These are phyloP conservation scores for Pseudevernia furfuracea DNA, from an alignment of 495 filamentous ascomycete genomes.

Conservation along the genomic window DNA sequence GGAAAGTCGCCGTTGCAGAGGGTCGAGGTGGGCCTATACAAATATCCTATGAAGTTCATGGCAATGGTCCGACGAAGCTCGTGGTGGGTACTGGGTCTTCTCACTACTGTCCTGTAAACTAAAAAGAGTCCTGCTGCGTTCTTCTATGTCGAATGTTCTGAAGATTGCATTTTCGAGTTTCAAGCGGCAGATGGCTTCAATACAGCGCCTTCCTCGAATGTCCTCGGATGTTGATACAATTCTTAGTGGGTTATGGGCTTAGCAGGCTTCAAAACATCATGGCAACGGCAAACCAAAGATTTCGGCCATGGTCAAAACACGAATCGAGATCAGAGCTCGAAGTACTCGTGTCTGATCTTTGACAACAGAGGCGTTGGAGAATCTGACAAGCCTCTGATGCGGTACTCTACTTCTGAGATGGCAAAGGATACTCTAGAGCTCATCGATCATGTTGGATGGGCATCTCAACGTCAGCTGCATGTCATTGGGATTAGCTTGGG, in stretches of 20 bases:
- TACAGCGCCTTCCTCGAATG: not conserved
- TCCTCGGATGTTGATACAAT: conserved; percentile 9
- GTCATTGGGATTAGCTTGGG: conserved; percentile 70
- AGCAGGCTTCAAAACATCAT: conserved; percentile 42
- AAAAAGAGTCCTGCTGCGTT: not conserved
- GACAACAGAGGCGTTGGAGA: conserved; percentile 69
- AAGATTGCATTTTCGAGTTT: not conserved
- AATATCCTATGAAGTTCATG: conserved; percentile 72
- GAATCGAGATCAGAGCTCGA: conserved; percentile 40
- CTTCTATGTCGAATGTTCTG: not conserved
- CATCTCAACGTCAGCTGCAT: conserved; percentile 50
- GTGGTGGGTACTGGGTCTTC: conserved; percentile 46
- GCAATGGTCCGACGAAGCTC: conserved; percentile 58
- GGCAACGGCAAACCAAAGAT: conserved; percentile 70
- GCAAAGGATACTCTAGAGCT: conserved; percentile 64
- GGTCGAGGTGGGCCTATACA: conserved; percentile 61
- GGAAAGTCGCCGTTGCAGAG: conserved; percentile 51
- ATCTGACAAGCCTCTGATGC: conserved; percentile 61
- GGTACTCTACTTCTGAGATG: conserved; percentile 70
- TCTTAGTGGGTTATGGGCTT: conserved; percentile 33
- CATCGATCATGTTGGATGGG: conserved; percentile 62
- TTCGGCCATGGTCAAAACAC: conserved; percentile 53
- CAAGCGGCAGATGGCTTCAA: not conserved
- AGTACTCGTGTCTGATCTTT: conserved; percentile 64
- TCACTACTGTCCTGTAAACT: not conserved